Percentiles rank a stretch among this genome's conserved stretches.
phyloP scores from a whole-genome alignment of 768 basidiomycete species.

The Phylloporus arenicola region DNA sequence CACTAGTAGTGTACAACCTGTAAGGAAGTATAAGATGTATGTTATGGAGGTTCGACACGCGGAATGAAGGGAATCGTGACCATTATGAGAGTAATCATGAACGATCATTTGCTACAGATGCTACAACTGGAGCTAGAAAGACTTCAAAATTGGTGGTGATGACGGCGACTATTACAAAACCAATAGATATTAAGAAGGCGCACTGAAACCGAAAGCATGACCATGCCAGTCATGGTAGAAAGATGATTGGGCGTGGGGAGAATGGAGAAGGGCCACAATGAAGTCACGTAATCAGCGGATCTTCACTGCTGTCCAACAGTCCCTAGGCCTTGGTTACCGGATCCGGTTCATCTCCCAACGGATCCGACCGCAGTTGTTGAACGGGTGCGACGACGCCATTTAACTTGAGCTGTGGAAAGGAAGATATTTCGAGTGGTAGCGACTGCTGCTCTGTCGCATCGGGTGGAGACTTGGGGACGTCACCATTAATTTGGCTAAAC shows the following conservation, averaged over 20 bases:
- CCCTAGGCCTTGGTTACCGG: constrained; percentile 56
- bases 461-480: constrained; percentile 27
- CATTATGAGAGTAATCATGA: constrained; percentile 33
- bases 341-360: constrained; percentile 50
- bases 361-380: constrained; percentile 45
- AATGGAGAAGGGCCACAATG: background rate
- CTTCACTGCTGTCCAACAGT: constrained; percentile 61
- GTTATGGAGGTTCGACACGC: constrained; percentile 26
- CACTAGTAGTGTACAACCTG: constrained; percentile 31
- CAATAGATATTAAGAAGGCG: constrained; percentile 30
- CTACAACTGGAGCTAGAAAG: constrained; percentile 25
- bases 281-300: constrained; percentile 41
- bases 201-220: constrained; percentile 18
- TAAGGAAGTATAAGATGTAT: constrained; percentile 36
- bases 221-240: constrained; percentile 8
- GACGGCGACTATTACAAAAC: constrained; percentile 25
- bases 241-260: constrained; percentile 4
- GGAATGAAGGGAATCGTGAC: constrained; percentile 27
- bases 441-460: constrained; percentile 14
- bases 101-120: constrained; percentile 31
- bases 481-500: constrained; percentile 31
- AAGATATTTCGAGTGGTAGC: constrained; percentile 41
- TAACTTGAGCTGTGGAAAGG: constrained; percentile 38
- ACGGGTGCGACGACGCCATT: constrained; percentile 46
- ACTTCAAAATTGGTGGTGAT: constrained; percentile 22